Base-by-base conservation (phyloP, 495 filamentous ascomycete species). In the Talaromyces thailandensis region DNA sequence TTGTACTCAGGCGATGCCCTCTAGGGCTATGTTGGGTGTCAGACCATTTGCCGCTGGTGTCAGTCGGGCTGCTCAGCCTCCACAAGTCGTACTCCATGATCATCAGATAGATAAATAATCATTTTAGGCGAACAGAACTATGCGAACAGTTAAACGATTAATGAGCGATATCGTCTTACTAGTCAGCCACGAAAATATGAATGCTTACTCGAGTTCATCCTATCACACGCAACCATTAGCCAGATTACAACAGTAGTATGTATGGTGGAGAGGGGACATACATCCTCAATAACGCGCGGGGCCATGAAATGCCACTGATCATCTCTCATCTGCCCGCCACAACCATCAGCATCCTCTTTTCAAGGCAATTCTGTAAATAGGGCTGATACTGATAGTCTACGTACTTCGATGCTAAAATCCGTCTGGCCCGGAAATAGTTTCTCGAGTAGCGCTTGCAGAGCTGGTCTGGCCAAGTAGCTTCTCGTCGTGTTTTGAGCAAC, bases 391-490 rank as follows among this genome's bases (percentile, higher is more conserved):
- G 24, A 31, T 12, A 8, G n/a, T 16, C 18, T 23, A 37, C 28
- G 2, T 48, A 61, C 59, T 40, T 61, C 12, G 6, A 61, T 61
- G 4, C 52, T 61, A 35, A 61, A 61, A 0, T 61, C 45, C 12
- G 59, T 61, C 59, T 70, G 68, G 6, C 62, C 58, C 2, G 71
- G 73, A 48, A 78, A 78, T 16, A 71, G 64, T 56, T 63, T 55
- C 58, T 72, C 67, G 12, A 78, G 68, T 12, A 75, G 64, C 23
- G 26, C 63, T 55, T 74, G 70, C 8, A 78, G 67, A 14, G 48
- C 67, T 7, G 64, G 52, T 64, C 69, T 65, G 35, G 68, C 67
- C 25, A 78, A 65, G 50, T 78, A 76, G 59, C n/a, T 28, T 14
- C 21, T 31, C 5, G 59, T 61, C 31, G 59, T 61, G 59, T 61